Base-by-base conservation (phyloP, 2,329 filamentous ascomycete genomes). In the Metarhizium humberi region DNA sequence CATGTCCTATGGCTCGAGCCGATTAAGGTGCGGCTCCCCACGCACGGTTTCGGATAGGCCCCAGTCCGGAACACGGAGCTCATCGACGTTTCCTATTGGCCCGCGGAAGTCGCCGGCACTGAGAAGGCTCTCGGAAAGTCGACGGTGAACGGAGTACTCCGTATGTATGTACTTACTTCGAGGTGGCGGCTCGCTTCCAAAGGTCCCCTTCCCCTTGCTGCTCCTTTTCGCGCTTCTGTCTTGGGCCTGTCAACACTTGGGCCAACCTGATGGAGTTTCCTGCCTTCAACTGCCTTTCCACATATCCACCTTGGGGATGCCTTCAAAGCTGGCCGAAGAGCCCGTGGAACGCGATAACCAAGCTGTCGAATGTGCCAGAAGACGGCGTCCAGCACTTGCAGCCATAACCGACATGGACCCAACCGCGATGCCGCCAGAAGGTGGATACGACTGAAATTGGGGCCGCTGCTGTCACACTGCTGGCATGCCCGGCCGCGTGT, bases 251-350 rank as follows among this genome's bases (percentile, higher is more conserved):
- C 10, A 30, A 43, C 6, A n/a, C 38, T 47, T 55, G 52, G 55
- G 55, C 55, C 48, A 57, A 57, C 50, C 43, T 46, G 25, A 40
- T 46, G 20, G 20, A 49, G 51, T 53, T 56, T 47, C 51, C 50
- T 30, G 25, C 42, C 34, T 7, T 36, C 25, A 54, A 51, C 40
- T 48, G 55, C 42, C 42, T 34, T 48, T 51, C 20, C 38, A 18
- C 6, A 50, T 36, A 47, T 20, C 51, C 51, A 51, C 49, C 36
- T n/a, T n/a, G 25, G 29, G 14, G 8, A 14, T n/a, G 30, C 34
- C n/a, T 38, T n/a, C 4, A 47, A 40, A 55, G 53, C 52, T 55
- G 49, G 53, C 53, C 53, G 53, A 55, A 32, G 6, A 20, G 42
- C 42, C n/a, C 3, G 20, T 45, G 14, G 18, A 7, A 25, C n/a